A percentile compares a stretch with the other conserved stretches of the same genome.
Conservation (phyloP, 768 basidiomycete genomes). For the Boletus reticuloceps region DNA sequence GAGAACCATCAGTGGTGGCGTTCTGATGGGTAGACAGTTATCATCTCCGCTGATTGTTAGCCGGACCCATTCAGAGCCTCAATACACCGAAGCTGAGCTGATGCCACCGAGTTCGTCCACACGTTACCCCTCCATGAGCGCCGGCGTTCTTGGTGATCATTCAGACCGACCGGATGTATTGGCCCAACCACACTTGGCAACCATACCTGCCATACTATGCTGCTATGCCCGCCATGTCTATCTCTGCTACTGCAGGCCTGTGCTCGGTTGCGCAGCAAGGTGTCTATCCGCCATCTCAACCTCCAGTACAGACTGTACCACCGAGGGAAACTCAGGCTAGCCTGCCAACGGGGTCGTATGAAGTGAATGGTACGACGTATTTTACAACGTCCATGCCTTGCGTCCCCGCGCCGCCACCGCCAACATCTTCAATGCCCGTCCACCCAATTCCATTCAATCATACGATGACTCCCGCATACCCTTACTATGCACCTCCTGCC, state of each 20-base stretch:
- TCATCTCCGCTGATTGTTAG: conserved; percentile 9
- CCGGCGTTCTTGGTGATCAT: not conserved
- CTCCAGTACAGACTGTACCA: not conserved
- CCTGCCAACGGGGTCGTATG: conserved; percentile 17
- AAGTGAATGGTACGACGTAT: conserved; percentile 31
- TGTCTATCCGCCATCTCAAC: not conserved
- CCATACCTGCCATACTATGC: conserved; percentile 30
- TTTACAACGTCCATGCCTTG: too few relatives aligned
- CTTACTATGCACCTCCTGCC: conserved; percentile 10
- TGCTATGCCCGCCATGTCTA: conserved; percentile 16
- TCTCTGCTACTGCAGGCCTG: not conserved
- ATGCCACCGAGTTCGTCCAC: conserved; percentile 32
- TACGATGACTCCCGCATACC: conserved; percentile 1
- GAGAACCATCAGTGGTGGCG: conserved; percentile 27
- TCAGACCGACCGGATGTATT: conserved; percentile 14
- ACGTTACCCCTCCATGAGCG: not conserved
- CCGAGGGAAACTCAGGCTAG: not conserved
- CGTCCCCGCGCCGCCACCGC: conserved; percentile 2
- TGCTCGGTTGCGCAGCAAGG: conserved; percentile 1
- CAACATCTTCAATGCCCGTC: conserved; percentile 3
- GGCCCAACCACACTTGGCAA: conserved; percentile 15
- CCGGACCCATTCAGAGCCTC: conserved; percentile 12
- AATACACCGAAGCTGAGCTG: conserved; percentile 31
- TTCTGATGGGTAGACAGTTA: conserved; percentile 15
- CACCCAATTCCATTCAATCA: conserved; percentile 7